Conservation (phyloP, 2,329 filamentous ascomycete genomes). For the Ophiostoma piceae region DNA sequence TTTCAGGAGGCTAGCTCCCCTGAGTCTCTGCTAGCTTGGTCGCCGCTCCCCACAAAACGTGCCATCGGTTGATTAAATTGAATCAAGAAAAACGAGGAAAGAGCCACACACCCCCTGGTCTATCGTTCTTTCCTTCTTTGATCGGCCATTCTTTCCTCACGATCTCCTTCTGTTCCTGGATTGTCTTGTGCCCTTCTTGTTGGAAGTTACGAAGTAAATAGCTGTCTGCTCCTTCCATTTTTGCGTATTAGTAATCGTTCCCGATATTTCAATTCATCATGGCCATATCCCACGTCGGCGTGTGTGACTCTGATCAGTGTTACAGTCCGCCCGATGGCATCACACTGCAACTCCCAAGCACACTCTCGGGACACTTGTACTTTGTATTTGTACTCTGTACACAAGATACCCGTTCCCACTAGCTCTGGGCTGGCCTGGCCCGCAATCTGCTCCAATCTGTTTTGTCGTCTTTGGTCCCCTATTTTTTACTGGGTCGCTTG, state of each 20-base stretch:
- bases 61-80: slow-evolving; percentile 5
- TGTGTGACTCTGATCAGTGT: not conserved
- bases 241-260: not conserved
- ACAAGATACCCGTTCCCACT: not conserved
- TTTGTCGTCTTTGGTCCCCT: slow-evolving; percentile 10
- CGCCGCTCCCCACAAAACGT: slow-evolving; percentile 12
- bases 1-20: slow-evolving; percentile 2
- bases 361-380: not conserved
- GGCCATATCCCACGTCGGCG: not conserved
- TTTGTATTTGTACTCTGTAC: not conserved
- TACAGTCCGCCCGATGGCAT: not conserved
- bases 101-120: not conserved
- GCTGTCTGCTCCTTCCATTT: not conserved
- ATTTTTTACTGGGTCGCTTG: slow-evolving; percentile 12
- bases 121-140: slow-evolving; percentile 10
- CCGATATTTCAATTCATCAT: not conserved
- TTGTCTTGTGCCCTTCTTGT: not conserved
- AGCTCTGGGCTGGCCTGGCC: not conserved
- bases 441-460: not conserved
- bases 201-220: not conserved
- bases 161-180: not conserved
- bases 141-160: slow-evolving; percentile 1
- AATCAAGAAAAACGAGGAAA: slow-evolving; percentile 2
- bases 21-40: not conserved
- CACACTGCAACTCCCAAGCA: not conserved